Evolutionary conservation across 495 filamentous ascomycete species (phyloP).

Genomic region (Neurospora sp.): DNA sequence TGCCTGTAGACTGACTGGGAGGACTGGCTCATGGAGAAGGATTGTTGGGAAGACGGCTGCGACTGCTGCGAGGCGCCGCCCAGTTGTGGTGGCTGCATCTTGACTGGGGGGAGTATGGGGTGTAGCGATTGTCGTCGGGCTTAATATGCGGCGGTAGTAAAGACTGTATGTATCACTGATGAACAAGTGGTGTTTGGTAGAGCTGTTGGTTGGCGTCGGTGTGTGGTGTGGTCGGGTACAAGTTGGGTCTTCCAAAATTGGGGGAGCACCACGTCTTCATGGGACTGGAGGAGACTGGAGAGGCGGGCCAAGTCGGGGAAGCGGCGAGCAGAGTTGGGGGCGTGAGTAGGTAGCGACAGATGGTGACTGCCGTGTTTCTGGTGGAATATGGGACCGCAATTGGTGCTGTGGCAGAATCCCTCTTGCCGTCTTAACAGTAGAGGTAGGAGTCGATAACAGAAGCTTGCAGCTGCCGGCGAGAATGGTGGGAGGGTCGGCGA

Average conservation of each 20-base stretch:
- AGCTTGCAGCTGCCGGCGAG: neutral
- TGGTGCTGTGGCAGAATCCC: neutral
- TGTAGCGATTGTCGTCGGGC: conserved; percentile 2
- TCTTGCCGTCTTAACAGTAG: neutral
- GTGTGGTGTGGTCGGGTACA: neutral
- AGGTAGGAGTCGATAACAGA: neutral
- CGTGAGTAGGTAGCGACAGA: neutral
- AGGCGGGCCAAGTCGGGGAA: neutral
- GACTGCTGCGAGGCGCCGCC: conserved; percentile 24
- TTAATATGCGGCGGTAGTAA: neutral
- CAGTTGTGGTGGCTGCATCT: conserved; percentile 20
- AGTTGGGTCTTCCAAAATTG: neutral
- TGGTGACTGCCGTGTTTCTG: neutral
- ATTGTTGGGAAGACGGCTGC: conserved; percentile 39
- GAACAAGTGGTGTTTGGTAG: neutral
- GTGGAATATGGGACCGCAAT: neutral
- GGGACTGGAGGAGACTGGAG: neutral
- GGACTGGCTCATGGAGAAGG: conserved; percentile 39
- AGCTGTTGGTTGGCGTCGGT: neutral
- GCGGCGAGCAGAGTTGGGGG: neutral
- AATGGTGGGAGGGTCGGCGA: neutral
- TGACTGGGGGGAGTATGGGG: conserved; percentile 7
- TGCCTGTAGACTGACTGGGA: conserved; percentile 27
- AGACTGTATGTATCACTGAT: neutral
- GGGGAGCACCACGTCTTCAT: neutral